Percentiles rank a stretch among this genome's conserved stretches.
phyloP scores from a whole-genome alignment of 768 basidiomycete genomes.

The Psilocybe sp. region DNA sequence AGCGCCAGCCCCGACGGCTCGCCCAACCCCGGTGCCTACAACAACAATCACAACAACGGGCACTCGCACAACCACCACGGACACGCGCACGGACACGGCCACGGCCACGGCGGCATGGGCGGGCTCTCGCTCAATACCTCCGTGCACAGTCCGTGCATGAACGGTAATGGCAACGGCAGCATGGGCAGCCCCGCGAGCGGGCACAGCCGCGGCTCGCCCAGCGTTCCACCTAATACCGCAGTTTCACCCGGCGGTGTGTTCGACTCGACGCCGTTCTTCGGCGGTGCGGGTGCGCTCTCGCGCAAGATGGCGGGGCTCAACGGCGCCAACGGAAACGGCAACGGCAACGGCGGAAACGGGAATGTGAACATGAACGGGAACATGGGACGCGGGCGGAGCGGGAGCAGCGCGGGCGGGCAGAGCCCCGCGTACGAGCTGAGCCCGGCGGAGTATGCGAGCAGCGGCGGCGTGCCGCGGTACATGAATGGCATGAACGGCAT shows the following conservation, averaged over 20 bases:
- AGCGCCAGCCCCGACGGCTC: no score
- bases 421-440: slow-evolving; percentile 15
- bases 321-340: not conserved
- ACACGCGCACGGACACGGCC: not conserved
- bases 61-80: not conserved
- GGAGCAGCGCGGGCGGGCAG: not conserved
- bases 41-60: no score
- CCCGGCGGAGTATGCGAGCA: slow-evolving; percentile 6
- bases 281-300: not conserved
- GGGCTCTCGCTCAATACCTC: not conserved
- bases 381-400: slow-evolving; percentile 2
- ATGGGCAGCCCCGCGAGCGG: not conserved
- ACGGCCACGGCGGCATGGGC: not conserved
- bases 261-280: no score
- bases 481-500: slow-evolving; percentile 2
- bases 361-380: slow-evolving; percentile 10
- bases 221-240: no score
- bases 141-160: not conserved
- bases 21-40: no score
- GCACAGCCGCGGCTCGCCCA: no score
- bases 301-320: not conserved
- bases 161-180: no score
- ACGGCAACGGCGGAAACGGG: not conserved
- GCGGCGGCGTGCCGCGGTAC: slow-evolving; percentile 3
- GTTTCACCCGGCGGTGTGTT: no score